These are phyloP conservation scores for Fusarium torulosum DNA, from an alignment of 2,329 filamentous ascomycete species.

Conservation along the genomic window DNA sequence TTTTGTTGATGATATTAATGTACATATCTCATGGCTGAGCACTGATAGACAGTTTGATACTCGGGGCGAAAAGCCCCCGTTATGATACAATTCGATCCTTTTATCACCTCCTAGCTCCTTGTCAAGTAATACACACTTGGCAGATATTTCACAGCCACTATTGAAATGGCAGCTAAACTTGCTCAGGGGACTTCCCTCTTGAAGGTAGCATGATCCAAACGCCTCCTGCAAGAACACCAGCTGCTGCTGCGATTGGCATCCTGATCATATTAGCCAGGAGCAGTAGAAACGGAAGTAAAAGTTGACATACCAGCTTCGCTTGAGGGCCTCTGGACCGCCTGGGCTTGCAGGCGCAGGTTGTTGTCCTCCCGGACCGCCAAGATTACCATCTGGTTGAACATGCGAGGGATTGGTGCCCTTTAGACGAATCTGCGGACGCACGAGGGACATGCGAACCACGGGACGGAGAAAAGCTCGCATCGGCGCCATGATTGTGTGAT, in stretches of 20 bases:
- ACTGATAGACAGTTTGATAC: constrained; percentile 36
- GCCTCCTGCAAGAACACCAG: constrained; percentile 44
- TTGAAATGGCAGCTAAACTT: constrained; percentile 23
- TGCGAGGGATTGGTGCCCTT: constrained; percentile 10
- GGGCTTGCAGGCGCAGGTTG: constrained; percentile 45
- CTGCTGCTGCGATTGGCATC: constrained; percentile 49
- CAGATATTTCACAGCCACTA: constrained; percentile 12
- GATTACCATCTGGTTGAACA: constrained; percentile 22
- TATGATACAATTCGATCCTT: constrained; percentile 3
- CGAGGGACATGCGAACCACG: constrained; percentile 38
- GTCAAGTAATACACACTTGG: constrained; percentile 20
- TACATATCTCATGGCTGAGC: constrained; percentile 10
- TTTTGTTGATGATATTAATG: constrained; percentile 14
- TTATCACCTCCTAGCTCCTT: constrained; percentile 20
- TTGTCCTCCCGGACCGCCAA: constrained; percentile 55
- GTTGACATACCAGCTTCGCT: constrained; percentile 50
- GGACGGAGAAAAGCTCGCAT: constrained; percentile 38
- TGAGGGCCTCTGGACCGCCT: constrained; percentile 48
- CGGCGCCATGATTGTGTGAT: constrained; percentile 21
- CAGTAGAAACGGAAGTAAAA: not conserved
- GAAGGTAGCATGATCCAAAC: constrained; percentile 48
- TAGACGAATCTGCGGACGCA: constrained; percentile 37
- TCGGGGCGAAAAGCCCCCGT: constrained; percentile 21
- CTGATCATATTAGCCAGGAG: constrained; percentile 35
- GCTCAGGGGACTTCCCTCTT: constrained; percentile 24